phyloP scores from a whole-genome alignment of 2,329 filamentous ascomycete species.

The Microdochium paspali region DNA sequence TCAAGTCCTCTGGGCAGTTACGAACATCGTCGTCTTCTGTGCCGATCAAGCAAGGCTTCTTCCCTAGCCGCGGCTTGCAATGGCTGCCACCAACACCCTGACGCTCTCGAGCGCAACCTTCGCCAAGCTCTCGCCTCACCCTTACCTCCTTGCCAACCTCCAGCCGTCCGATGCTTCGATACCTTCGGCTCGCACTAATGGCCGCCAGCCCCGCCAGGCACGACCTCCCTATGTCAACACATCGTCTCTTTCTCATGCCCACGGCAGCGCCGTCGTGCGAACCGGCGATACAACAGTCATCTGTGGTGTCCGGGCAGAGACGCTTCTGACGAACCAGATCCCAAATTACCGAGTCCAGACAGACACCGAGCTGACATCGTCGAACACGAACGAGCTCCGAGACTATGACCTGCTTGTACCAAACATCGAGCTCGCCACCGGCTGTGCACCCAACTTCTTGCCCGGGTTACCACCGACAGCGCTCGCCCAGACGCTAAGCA shows the following conservation, averaged over 20 bases:
- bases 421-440: constrained; percentile 87
- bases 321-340: constrained; percentile 67
- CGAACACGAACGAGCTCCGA: constrained; percentile 35
- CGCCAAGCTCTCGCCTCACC: constrained; percentile 79
- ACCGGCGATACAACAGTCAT: constrained; percentile 90
- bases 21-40: too few species aligned
- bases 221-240: constrained; percentile 70
- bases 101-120: constrained; percentile 59
- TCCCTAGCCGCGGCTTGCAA: constrained; percentile 5
- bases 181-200: constrained; percentile 67
- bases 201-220: constrained; percentile 60
- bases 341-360: constrained; percentile 50
- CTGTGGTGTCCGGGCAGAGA: constrained; percentile 82
- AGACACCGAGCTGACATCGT: constrained; percentile 17
- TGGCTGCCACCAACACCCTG: constrained; percentile 31
- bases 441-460: constrained; percentile 76
- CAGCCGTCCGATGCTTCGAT: constrained; percentile 42
- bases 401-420: constrained; percentile 75
- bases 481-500: constrained; percentile 76
- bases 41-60: background rate
- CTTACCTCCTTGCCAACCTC: constrained; percentile 85
- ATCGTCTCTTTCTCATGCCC: constrained; percentile 77
- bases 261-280: constrained; percentile 83
- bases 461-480: constrained; percentile 74
- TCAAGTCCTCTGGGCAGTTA: too few species aligned